Evolutionary conservation across 768 basidiomycete species (phyloP).

Genomic region (Leucosporidium creatinivorum): DNA sequence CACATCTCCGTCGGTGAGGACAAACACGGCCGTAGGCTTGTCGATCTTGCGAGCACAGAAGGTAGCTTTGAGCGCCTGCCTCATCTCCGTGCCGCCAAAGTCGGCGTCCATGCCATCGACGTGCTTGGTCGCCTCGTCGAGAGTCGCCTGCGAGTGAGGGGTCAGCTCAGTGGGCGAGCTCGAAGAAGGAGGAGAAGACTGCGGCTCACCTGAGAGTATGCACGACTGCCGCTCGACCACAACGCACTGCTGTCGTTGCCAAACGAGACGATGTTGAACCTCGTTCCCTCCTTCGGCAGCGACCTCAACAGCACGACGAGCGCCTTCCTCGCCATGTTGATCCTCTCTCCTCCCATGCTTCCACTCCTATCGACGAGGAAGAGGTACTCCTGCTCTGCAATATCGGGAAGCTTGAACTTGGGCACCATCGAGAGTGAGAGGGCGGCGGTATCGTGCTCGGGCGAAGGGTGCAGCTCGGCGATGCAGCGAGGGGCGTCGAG

Average conservation of each 20-base stretch:
- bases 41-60: constrained; percentile 42
- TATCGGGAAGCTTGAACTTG: constrained; percentile 47
- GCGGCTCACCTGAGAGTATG: constrained; percentile 14
- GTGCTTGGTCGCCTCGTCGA: constrained; percentile 38
- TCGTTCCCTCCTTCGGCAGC: constrained; percentile 45
- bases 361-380: constrained; percentile 58
- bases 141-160: constrained; percentile 1
- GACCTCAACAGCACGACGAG: constrained; percentile 48
- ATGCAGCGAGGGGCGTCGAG: constrained; percentile 56
- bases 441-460: constrained; percentile 51
- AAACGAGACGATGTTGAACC: constrained; percentile 59
- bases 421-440: constrained; percentile 50
- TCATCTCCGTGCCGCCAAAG: constrained; percentile 53
- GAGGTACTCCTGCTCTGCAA: constrained; percentile 49
- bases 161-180: not conserved
- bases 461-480: constrained; percentile 38
- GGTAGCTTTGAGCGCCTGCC: constrained; percentile 44
- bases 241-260: constrained; percentile 41
- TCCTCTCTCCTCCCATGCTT: constrained; percentile 47
- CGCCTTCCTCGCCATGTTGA: constrained; percentile 43
- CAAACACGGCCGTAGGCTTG: constrained; percentile 49
- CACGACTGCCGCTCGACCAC: constrained; percentile 38
- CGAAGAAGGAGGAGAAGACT: constrained; percentile 20
- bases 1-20: constrained; percentile 55
- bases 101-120: constrained; percentile 47